Conservation (phyloP, 1,284 basidiomycete genomes). For the Tetrapyrgos nigripes region DNA sequence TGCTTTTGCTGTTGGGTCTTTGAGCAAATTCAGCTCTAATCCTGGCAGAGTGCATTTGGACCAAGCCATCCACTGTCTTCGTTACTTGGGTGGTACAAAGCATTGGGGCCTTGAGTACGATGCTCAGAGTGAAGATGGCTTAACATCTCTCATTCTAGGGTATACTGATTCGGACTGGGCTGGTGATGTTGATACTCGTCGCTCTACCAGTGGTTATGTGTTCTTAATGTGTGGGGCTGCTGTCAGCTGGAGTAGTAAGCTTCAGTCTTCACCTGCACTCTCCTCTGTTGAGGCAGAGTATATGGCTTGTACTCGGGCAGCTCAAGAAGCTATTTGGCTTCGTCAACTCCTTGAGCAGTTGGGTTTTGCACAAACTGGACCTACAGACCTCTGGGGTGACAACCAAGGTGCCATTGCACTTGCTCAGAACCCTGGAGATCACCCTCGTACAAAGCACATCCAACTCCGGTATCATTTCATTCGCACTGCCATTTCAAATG, state of each 20-base stretch:
- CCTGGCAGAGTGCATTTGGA: not conserved
- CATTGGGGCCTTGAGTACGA: not conserved
- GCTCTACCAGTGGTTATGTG: conserved; percentile 33
- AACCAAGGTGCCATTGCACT: conserved; percentile 29
- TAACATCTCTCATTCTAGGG: not conserved
- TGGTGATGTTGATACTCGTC: conserved; percentile 23
- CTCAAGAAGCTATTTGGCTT: conserved; percentile 41
- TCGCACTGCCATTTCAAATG: conserved; percentile 21
- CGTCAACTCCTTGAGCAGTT: conserved; percentile 30
- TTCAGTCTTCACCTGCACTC: conserved; percentile 37
- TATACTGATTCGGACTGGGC: conserved; percentile 32
- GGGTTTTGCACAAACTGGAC: conserved; percentile 18
- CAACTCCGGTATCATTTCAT: conserved; percentile 25
- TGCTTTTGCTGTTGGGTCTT: not conserved
- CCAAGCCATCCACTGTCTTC: not conserved
- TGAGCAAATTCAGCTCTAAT: not conserved
- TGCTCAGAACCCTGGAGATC: conserved; percentile 30
- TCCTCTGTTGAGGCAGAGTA: conserved; percentile 49
- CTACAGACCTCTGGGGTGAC: conserved; percentile 27
- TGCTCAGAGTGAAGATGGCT: not conserved
- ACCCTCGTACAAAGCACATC: conserved; percentile 32
- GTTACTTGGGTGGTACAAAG: not conserved
- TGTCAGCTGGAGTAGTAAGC: conserved; percentile 39
- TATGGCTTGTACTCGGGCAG: conserved; percentile 35
- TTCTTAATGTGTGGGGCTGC: conserved; percentile 28